Conservation (phyloP, 345 rosid species). For the Syzygium jambos region DNA sequence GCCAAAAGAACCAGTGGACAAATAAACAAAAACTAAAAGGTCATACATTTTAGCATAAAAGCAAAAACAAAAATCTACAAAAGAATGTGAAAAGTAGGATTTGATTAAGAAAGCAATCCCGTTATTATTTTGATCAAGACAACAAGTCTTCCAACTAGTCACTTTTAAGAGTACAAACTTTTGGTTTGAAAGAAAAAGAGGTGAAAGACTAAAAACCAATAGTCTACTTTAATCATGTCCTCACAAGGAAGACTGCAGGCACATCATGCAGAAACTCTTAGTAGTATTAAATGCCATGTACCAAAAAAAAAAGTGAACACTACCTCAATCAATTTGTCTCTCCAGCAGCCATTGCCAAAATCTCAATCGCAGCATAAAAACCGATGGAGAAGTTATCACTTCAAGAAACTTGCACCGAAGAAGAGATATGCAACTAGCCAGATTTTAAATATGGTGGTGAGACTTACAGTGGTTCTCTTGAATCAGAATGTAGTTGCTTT, state of each 20-base stretch:
- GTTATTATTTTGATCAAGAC: not conserved
- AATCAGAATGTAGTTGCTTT: too few species aligned
- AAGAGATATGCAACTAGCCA: not conserved
- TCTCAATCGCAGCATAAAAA: not conserved
- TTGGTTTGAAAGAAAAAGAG: not conserved
- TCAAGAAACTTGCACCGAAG: slow-evolving; percentile 10
- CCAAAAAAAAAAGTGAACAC: not conserved
- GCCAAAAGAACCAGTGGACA: not conserved
- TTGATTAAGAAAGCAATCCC: not conserved
- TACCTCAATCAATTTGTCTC: not conserved
- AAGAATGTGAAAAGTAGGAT: not conserved
- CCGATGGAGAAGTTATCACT: slow-evolving; percentile 12
- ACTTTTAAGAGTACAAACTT: not conserved
- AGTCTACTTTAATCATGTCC: not conserved
- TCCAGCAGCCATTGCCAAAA: not conserved
- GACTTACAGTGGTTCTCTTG: too few species aligned
- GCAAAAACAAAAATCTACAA: not conserved
- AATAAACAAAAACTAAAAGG: not conserved
- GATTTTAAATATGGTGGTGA: not conserved
- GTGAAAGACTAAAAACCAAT: not conserved
- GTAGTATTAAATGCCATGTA: not conserved
- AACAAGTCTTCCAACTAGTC: not conserved
- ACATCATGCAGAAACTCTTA: not conserved
- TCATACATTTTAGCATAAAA: not conserved
- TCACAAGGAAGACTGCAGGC: not conserved